Conservation (phyloP, 2,329 filamentous ascomycete species). For the Microdochium nivale region DNA sequence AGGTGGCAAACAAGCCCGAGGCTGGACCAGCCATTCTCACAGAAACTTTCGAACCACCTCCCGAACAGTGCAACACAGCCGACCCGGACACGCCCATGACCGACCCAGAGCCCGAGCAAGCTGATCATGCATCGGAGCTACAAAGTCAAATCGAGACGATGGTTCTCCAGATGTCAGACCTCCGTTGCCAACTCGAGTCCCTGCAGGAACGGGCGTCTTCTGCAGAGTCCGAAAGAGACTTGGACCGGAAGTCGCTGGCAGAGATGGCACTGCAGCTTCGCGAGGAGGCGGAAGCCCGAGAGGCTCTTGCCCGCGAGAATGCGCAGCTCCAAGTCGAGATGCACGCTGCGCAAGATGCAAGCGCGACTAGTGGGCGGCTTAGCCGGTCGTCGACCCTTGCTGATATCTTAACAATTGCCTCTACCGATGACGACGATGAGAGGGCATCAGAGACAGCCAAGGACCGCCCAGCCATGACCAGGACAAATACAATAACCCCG, state of each 20-base stretch:
- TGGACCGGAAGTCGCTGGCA: conserved; percentile 64
- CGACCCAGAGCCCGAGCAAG: conserved; percentile 6
- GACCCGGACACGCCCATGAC: conserved; percentile 9
- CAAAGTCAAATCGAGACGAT: conserved; percentile 70
- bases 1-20: conserved; percentile 22
- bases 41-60: conserved; percentile 35
- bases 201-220: conserved; percentile 72
- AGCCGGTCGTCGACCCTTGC: background rate
- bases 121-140: conserved; percentile 32
- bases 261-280: conserved; percentile 85
- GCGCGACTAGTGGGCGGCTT: conserved; percentile 2
- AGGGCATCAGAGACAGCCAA: conserved; percentile 4
- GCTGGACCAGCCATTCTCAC: conserved; percentile 31
- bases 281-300: conserved; percentile 50
- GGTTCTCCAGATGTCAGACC: conserved; percentile 69
- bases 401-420: conserved; percentile 11
- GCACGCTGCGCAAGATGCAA: conserved; percentile 15
- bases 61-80: conserved; percentile 17
- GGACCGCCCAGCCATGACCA: conserved; percentile 35
- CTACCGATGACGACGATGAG: conserved; percentile 25
- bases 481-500: conserved; percentile 40
- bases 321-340: conserved; percentile 27
- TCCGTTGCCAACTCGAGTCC: conserved; percentile 70
- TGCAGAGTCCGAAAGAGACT: conserved; percentile 69
- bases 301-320: conserved; percentile 32